A percentile compares a stretch with the other conserved stretches of the same genome.
Evolutionary conservation across 2,329 filamentous ascomycete species (phyloP).

Genomic region (Calycina herbarum): DNA sequence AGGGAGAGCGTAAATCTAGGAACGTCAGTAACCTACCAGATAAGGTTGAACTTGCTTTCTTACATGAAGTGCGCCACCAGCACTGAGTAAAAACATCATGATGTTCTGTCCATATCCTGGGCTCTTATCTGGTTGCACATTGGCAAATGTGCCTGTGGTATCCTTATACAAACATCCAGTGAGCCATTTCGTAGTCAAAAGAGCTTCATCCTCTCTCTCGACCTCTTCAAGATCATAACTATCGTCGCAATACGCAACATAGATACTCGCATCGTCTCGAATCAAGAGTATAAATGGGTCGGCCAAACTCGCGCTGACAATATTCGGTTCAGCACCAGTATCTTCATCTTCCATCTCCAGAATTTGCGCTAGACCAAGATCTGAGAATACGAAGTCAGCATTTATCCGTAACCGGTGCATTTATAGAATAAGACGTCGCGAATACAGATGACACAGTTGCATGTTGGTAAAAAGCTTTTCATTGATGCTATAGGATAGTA

Average conservation of each 20-base stretch:
- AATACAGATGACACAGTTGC: conserved; percentile 33
- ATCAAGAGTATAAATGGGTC: conserved; percentile 85
- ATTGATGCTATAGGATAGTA: conserved; percentile 44
- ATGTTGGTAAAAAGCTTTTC: conserved; percentile 38
- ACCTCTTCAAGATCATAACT: conserved; percentile 85
- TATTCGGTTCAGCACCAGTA: conserved; percentile 75
- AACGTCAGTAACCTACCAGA: conserved; percentile 18
- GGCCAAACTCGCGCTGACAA: conserved; percentile 77
- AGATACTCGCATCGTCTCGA: conserved; percentile 78
- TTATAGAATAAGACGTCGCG: conserved; percentile 21
- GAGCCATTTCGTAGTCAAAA: conserved; percentile 69
- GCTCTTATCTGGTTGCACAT: conserved; percentile 42
- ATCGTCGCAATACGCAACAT: conserved; percentile 76
- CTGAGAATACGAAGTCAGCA: conserved; percentile 44
- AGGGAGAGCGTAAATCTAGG: conserved; percentile 73
- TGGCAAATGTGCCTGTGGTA: conserved; percentile 54
- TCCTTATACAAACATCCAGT: conserved; percentile 84
- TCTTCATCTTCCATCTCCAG: conserved; percentile 91
- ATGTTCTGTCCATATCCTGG: conserved; percentile 50
- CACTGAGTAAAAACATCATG: conserved; percentile 75
- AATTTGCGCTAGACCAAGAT: conserved; percentile 86
- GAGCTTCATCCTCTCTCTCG: conserved; percentile 58
- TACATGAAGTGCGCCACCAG: conserved; percentile 73
- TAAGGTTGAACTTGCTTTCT: conserved; percentile 37
- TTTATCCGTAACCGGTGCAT: conserved; percentile 6